These are phyloP conservation scores for Neurospora cerealis DNA, from an alignment of 495 filamentous ascomycete genomes.

Conservation along the genomic window DNA sequence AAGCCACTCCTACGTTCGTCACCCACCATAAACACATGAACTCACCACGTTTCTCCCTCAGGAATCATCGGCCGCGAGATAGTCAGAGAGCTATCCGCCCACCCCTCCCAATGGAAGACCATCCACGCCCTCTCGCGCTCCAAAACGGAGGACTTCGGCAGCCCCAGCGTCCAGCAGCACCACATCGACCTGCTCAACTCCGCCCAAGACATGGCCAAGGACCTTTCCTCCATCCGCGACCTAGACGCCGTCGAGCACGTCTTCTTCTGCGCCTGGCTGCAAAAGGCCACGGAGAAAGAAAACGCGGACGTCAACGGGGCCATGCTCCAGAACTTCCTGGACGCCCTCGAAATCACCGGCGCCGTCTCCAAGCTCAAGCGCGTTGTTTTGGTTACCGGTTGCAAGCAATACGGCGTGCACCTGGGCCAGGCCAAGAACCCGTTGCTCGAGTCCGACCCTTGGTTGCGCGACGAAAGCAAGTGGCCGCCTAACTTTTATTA, in stretches of 20 bases:
- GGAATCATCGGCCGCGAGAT: slow-evolving; percentile 42
- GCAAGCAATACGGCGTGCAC: slow-evolving; percentile 50
- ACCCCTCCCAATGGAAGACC: slow-evolving; percentile 28
- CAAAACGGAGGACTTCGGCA: slow-evolving; percentile 27
- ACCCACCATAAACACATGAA: background rate
- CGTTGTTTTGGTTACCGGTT: slow-evolving; percentile 43
- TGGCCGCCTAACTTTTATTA: slow-evolving; percentile 42
- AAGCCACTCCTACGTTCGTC: background rate
- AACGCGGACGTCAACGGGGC: slow-evolving; percentile 33
- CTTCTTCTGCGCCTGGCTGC: slow-evolving; percentile 41
- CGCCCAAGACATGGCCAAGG: slow-evolving; percentile 32
- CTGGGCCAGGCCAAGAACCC: slow-evolving; percentile 43
- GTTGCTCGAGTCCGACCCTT: slow-evolving; percentile 34
- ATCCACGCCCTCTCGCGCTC: slow-evolving; percentile 36
- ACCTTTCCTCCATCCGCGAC: slow-evolving; percentile 28
- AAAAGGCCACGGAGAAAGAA: slow-evolving; percentile 34
- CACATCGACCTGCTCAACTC: slow-evolving; percentile 33
- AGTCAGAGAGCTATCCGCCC: slow-evolving; percentile 29
- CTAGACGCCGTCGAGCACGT: slow-evolving; percentile 24
- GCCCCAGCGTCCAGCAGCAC: slow-evolving; percentile 33
- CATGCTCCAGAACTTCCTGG: slow-evolving; percentile 43
- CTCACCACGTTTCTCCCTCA: background rate
- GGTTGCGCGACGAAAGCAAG: slow-evolving; percentile 6
- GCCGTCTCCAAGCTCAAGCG: slow-evolving; percentile 33
- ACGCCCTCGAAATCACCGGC: slow-evolving; percentile 36